Base-by-base conservation (phyloP, 2,329 filamentous ascomycete species). In the Cercospora zeina region DNA sequence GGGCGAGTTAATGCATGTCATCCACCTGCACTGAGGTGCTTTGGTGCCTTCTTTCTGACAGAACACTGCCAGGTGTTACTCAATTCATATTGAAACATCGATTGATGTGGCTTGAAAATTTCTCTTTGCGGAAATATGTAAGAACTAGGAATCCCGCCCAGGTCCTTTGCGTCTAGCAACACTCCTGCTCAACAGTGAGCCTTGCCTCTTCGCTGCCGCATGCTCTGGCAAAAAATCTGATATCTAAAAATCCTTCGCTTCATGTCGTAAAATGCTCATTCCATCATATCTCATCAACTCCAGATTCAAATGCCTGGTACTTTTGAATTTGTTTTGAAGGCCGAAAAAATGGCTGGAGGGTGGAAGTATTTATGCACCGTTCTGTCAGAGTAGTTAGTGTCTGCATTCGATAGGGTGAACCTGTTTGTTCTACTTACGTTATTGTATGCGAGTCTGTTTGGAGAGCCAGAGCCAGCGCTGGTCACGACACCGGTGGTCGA, bases 401-500 rank as follows among this genome's bases (percentile, higher is more conserved):
- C 14, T 45, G 39, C 14, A 21, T 3, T 9, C 2, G 14, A 4
- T 8, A n/a, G 19, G 39, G 14, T n/a, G n/a, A 8, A 45, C 16
- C 5, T 14, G 10, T 45, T 21, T 8, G 2, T n/a, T 27, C n/a
- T 14, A 50, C 47, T 50, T 50, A 50, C 47, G 42, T 42, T 42
- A 34, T 58, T 58, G 55, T 58, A 58, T 31, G 42, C 39, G 21
- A 58, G 39, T 30, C 45, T 62, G 58, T 62, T 61, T 13, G 54
- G 60, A 42, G 51, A 60, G 21, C 62, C 59, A 37, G 62, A 59
- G 53, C 62, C 57, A 31, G 53, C 54, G 14, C 42, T 55, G 42
- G 47, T 27, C 24, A 66, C 58, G 9, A 55, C 50, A 19, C 63
- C 62, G 58, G 64, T 68, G 36, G 62, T 66, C 24, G 60, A 57